Conservation (phyloP, 164 flowering plant species). For the Aristolochia californica region DNA sequence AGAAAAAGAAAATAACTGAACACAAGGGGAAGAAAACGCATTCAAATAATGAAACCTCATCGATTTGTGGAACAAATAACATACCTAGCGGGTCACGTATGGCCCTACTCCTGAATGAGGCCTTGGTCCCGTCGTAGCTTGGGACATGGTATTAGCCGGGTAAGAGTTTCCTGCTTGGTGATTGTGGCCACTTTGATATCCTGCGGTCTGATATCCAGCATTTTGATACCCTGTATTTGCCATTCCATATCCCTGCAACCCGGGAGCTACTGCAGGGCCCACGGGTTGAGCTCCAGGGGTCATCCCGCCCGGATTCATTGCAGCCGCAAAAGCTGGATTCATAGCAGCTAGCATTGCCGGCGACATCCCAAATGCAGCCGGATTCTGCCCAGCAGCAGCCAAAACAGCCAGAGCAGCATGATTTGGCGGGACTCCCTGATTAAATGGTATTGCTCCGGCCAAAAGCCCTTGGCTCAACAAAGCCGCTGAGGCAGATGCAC, state of each 20-base stretch:
- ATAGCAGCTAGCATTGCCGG: slow-evolving; percentile 16
- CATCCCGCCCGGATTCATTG: slow-evolving; percentile 7
- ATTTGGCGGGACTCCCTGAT: slow-evolving; percentile 13
- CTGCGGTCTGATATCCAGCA: slow-evolving; percentile 1
- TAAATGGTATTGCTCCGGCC: slow-evolving; percentile 13
- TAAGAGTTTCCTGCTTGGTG: slow-evolving; percentile 12
- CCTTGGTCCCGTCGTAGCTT: slow-evolving; percentile 13
- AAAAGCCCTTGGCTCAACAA: slow-evolving; percentile 17
- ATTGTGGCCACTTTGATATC: slow-evolving; percentile 15
- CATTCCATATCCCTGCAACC: slow-evolving; percentile 17
- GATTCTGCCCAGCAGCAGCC: slow-evolving; percentile 28
- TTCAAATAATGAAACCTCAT: background rate
- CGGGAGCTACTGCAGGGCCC: slow-evolving; percentile 5
- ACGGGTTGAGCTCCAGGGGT: slow-evolving; percentile 2
- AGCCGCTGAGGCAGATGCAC: slow-evolving; percentile 8
- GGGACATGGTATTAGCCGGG: slow-evolving; percentile 13
- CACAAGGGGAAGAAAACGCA: background rate
- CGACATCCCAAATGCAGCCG: slow-evolving; percentile 23
- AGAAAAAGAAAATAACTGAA: background rate
- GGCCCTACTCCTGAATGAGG: slow-evolving; percentile 14
- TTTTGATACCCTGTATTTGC: slow-evolving; percentile 13
- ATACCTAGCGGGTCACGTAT: slow-evolving; percentile 22
- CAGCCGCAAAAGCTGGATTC: slow-evolving; percentile 17
- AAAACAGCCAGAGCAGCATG: slow-evolving; percentile 23
- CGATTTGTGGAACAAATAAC: background rate